These are phyloP conservation scores for Melanogaster broomeanus DNA, from an alignment of 768 basidiomycete genomes.

Conservation along the genomic window DNA sequence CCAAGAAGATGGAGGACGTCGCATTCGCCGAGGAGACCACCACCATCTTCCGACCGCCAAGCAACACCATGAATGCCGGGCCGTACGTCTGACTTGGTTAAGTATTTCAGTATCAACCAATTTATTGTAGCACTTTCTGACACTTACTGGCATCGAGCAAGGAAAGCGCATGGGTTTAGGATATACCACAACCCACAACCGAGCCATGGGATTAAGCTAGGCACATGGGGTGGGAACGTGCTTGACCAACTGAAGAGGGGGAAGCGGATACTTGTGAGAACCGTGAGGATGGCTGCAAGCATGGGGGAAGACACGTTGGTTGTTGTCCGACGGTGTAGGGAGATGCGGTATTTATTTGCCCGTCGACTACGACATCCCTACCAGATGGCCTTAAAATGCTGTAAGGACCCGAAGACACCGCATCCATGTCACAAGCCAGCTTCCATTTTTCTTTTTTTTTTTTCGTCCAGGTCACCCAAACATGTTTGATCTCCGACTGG, in stretches of 20 bases:
- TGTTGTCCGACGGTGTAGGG: background rate
- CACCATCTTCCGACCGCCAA: conserved; percentile 16
- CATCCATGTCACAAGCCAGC: background rate
- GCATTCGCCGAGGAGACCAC: conserved; percentile 15
- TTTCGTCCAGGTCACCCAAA: background rate
- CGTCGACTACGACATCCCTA: background rate
- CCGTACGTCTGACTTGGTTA: conserved; percentile 15
- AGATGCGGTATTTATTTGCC: conserved; percentile 4
- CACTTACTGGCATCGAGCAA: conserved; percentile 24
- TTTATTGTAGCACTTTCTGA: background rate
- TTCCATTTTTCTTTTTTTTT: background rate
- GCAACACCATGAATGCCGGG: conserved; percentile 13
- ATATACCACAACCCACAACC: conserved; percentile 15
- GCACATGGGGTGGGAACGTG: conserved; percentile 5
- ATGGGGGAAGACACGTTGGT: background rate
- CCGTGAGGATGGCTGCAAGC: background rate
- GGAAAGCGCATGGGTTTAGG: conserved; percentile 14
- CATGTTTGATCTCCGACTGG: too few relatives aligned
- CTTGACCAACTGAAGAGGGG: background rate
- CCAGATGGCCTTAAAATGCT: too few relatives aligned
- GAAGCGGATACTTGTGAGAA: background rate
- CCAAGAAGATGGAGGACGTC: conserved; percentile 11
- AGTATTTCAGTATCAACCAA: conserved; percentile 1
- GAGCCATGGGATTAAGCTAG: conserved; percentile 14
- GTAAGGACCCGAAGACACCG: background rate